A percentile compares a stretch with the other conserved stretches of the same genome.
Evolutionary conservation across 768 basidiomycete species (phyloP).

Genomic region (Naganishia vaughanmartiniae): DNA sequence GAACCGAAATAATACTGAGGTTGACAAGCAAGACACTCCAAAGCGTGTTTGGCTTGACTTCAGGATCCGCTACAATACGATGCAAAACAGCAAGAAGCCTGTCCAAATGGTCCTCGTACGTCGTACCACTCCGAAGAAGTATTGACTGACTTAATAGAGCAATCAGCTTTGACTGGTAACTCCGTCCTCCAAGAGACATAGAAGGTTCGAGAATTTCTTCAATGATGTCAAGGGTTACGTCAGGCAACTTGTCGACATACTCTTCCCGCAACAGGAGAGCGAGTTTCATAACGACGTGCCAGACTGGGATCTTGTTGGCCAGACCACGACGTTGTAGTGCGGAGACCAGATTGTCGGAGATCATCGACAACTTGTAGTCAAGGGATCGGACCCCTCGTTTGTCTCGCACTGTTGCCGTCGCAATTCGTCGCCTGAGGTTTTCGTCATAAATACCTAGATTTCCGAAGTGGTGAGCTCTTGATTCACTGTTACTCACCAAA

Average conservation of each 20-base stretch:
- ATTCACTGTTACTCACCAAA: not conserved
- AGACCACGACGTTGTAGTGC: not conserved
- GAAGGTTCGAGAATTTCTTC: conserved; percentile 7
- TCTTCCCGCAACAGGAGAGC: conserved; percentile 29
- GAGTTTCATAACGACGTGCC: conserved; percentile 29
- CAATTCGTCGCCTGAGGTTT: conserved; percentile 7
- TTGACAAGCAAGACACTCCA: conserved; percentile 14
- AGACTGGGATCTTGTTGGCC: conserved; percentile 23
- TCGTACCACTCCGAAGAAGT: conserved; percentile 7
- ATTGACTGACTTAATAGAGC: conserved; percentile 28
- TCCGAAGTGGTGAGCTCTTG: not conserved
- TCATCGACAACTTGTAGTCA: conserved; percentile 31
- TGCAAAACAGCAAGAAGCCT: not conserved
- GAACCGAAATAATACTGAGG: conserved; percentile 26
- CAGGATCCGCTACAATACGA: not conserved
- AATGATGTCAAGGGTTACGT: conserved; percentile 26
- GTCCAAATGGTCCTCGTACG: conserved; percentile 14
- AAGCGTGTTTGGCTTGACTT: not conserved
- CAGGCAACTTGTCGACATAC: conserved; percentile 28
- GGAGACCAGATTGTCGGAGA: conserved; percentile 24
- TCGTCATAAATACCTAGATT: conserved; percentile 27
- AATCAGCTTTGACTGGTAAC: conserved; percentile 27
- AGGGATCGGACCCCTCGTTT: conserved; percentile 26
- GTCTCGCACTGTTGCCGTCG: conserved; percentile 26
- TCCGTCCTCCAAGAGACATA: not conserved